Conservation (phyloP, 1,284 basidiomycete species). For the Cutaneotrichosporon curvatum region DNA sequence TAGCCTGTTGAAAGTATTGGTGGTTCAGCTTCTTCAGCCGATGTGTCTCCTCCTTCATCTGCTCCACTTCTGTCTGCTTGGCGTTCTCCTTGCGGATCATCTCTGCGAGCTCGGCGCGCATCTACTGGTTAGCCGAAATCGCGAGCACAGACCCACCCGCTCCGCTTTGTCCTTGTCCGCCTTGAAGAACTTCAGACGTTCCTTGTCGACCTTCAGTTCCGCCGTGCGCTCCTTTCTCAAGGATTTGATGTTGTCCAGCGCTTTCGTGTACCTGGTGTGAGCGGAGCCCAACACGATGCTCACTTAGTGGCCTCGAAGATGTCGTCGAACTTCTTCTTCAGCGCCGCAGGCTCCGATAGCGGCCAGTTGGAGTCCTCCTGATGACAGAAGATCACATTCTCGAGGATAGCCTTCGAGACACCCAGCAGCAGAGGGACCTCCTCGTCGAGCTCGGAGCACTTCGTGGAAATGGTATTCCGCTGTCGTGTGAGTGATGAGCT, state of each 20-base stretch:
- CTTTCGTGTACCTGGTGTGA: slow-evolving; percentile 77
- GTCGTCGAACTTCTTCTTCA: slow-evolving; percentile 99
- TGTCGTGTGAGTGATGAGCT: slow-evolving; percentile 37
- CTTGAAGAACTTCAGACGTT: slow-evolving; percentile 70
- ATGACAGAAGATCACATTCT: slow-evolving; percentile 99
- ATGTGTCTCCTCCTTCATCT: slow-evolving; percentile 61
- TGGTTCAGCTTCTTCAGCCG: slow-evolving; percentile 66
- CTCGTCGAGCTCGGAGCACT: slow-evolving; percentile 90
- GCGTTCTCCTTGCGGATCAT: slow-evolving; percentile 60
- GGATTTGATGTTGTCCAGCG: slow-evolving; percentile 83
- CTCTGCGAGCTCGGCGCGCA: slow-evolving; percentile 46
- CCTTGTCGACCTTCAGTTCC: slow-evolving; percentile 90
- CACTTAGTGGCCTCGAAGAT: slow-evolving; percentile 98
- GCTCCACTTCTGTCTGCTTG: slow-evolving; percentile 69
- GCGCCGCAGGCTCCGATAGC: slow-evolving; percentile 74
- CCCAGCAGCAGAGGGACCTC: slow-evolving; percentile 92
- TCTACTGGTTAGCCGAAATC: slow-evolving; percentile 9
- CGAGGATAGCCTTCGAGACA: slow-evolving; percentile 91
- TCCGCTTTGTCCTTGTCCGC: slow-evolving; percentile 82
- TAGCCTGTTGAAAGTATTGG: slow-evolving; percentile 72
- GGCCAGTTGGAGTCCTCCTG: slow-evolving; percentile 99
- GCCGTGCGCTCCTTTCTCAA: slow-evolving; percentile 82
- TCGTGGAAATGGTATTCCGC: slow-evolving; percentile 85
- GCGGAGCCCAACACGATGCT: slow-evolving; percentile 14
- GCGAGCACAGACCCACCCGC: slow-evolving; percentile 45